Base-by-base conservation (phyloP, 2,329 filamentous ascomycete species). In the Trichoderma koningii region DNA sequence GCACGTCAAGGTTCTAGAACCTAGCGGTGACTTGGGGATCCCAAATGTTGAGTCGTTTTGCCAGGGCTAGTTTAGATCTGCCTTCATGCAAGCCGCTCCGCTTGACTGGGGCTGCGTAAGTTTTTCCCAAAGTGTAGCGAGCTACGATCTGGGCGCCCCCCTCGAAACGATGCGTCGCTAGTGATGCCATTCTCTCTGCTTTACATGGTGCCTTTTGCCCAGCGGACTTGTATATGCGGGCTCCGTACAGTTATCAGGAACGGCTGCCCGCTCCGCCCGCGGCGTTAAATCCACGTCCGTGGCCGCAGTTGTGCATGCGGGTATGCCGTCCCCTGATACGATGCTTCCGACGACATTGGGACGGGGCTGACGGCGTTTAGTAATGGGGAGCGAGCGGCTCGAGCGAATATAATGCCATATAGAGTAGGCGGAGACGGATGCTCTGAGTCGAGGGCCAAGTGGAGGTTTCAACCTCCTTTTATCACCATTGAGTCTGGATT, bases 51-150 rank as follows among this genome's bases (percentile, higher is more conserved):
- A 38, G 34, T 14, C 10, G 34, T 38, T 38, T 14, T 38, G 12
- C 84, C 67, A 84, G 83, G 4, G 77, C 75, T 21, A 86, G 86
- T 68, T 70, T 83, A 0, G 85, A 84, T 0, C 76, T 82, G 0
- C 86, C 86, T 69, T 75, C 85, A 1, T 74, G 84, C 82, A 0
- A 38, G 34, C 34, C 34, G 34, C 34, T 38, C 34, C 10, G 80
- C 80, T 83, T 5, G 75, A 38, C 80, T 10, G 83, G 82, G 7
- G 81, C 81, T 34, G 73, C 74, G 72, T 74, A 61, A 59, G 71
- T 68, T 17, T 28, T 61, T 19, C 53, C 51, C 56, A 51, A 42
- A 59, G 5, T n/a, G 44, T 23, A 42, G 38, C 28, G 30, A n/a
- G 23, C 41, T 52, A 30, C 57, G 57, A 61, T 61, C 45, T 61